Evolutionary conservation across 371 early-diverging fungal genomes (phyloP).

Genomic region (Mucor plumbeus): DNA sequence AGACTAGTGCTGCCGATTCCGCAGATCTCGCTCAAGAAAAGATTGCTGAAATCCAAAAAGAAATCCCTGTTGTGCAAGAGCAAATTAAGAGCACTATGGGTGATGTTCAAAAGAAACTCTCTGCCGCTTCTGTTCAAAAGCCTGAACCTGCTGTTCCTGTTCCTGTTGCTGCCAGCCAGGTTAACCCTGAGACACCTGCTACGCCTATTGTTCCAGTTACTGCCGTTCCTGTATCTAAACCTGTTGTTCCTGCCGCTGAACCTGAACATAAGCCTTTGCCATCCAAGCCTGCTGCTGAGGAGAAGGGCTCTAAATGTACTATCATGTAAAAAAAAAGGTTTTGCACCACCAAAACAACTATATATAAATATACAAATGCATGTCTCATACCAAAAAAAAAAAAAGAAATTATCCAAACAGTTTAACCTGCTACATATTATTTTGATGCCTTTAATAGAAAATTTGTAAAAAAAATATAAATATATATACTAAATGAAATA

Average conservation of each 20-base stretch:
- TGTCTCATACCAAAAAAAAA: constrained; percentile 20
- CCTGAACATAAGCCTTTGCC: constrained; percentile 20
- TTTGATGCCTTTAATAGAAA: constrained; percentile 9
- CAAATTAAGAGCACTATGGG: constrained; percentile 6
- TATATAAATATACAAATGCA: constrained; percentile 11
- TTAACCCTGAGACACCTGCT: background rate
- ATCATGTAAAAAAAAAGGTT: constrained; percentile 31
- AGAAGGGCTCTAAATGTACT: constrained; percentile 26
- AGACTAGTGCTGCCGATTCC: background rate
- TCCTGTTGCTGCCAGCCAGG: background rate
- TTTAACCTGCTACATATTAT: background rate
- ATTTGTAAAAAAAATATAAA: constrained; percentile 5
- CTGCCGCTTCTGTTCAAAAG: constrained; percentile 16
- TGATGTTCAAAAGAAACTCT: too few relatives aligned
- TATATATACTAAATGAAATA: background rate
- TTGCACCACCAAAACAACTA: constrained; percentile 1
- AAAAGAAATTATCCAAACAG: constrained; percentile 11
- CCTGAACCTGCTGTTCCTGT: constrained; percentile 29
- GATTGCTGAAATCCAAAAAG: constrained; percentile 2
- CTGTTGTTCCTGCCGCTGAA: constrained; percentile 9
- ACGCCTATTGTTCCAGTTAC: background rate
- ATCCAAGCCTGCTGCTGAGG: constrained; percentile 8
- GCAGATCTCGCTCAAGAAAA: background rate
- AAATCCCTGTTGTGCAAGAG: constrained; percentile 15
- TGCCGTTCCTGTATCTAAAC: background rate